Evolutionary conservation across 352 stramenopile genomes (phyloP), one percentile per base, ranked within the genome.

Genomic region (Phytophthora multivora): DNA sequence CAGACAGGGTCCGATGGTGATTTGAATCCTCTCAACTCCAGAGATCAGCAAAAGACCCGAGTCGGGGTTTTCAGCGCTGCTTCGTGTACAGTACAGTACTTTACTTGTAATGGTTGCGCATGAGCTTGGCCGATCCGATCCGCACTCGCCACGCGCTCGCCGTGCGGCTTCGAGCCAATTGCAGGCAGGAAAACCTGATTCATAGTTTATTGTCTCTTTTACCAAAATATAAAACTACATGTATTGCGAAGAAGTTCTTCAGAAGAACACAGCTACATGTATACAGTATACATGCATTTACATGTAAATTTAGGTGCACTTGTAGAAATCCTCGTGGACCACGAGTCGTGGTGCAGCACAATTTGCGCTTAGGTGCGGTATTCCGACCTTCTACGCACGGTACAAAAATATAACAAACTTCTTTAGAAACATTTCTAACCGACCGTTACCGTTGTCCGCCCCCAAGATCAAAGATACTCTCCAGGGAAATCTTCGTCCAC

Each of bases 1-100:
- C 46, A 64, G 47, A 64, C 61, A 59, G 38, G 60, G 39, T 39
- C 47, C 18, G 28, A 28, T 21, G 42, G 41, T 59, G 54, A 65
- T 70, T 70, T 70, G 56, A 56, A 52, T 65, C 36, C 59, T 31
- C 26, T 18, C 40, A 61, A 46, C 28, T 11, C 28, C 38, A 50
- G 36, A 50, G 38, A 64, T 30, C 45, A 51, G 25, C 12, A 53
- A 31, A 11, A 23, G 31, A 59, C 23, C 25, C 6, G 16, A 28
- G n/a, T 16, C 16, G 46, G 9, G 36, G 19, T 5, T 10, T 38
- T 54, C 33, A 19, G 3, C 10, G n/a, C 12, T 39, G 11, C 23
- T 33, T 41, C 30, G 42, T 59, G 31, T 12, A 33, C 28, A 33
- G 10, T 9, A 33, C 12, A n/a, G n/a, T n/a, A n/a, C n/a, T n/a